Conservation (phyloP, 1,284 basidiomycete genomes). For the Austropuccinia psidii region DNA sequence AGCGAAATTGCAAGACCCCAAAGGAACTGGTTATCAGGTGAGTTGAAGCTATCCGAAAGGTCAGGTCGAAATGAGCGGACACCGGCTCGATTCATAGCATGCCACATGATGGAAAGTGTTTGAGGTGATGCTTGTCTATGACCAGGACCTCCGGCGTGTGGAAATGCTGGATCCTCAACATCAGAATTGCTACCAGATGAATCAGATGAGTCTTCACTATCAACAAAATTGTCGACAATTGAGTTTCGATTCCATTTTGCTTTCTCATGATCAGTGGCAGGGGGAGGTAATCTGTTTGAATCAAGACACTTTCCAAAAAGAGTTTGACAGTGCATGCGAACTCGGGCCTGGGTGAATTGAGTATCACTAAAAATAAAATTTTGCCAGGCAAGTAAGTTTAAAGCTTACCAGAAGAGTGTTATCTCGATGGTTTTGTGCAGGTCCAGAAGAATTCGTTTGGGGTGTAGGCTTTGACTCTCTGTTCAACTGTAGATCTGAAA, state of each 20-base stretch:
- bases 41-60: neutral
- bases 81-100: neutral
- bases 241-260: neutral
- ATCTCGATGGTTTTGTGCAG: too few species aligned
- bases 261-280: conserved; percentile 2
- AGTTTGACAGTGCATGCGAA: neutral
- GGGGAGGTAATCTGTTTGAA: neutral
- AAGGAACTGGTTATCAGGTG: neutral
- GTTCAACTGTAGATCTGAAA: too few species aligned
- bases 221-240: too few species aligned
- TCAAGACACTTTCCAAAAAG: conserved; percentile 7
- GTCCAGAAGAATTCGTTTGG: too few species aligned
- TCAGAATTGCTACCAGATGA: too few species aligned
- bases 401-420: too few species aligned
- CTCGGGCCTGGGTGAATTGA: neutral
- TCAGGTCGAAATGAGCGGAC: conserved; percentile 22
- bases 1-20: conserved; percentile 5
- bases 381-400: too few species aligned
- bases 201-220: too few species aligned
- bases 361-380: too few species aligned
- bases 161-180: neutral
- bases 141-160: conserved; percentile 17
- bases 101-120: conserved; percentile 22
- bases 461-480: too few species aligned
- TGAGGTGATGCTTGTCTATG: neutral